Evolutionary conservation across 257 asterid species (phyloP).

Genomic region (Avicennia marina): DNA sequence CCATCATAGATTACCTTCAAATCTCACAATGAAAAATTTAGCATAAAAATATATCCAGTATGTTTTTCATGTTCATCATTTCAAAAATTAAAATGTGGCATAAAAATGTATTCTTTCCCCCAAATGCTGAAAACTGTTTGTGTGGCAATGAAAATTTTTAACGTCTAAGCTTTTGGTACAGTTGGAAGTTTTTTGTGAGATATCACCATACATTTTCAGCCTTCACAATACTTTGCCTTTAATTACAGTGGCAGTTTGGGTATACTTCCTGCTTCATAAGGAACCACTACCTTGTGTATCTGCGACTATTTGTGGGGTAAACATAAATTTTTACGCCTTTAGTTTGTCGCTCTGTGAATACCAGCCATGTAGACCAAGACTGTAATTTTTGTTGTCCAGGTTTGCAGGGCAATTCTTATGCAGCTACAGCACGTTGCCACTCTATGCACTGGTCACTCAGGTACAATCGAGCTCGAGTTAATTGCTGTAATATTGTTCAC

Average conservation of each 20-base stretch:
- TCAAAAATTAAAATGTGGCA: too few species aligned
- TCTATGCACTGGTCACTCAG: conserved; percentile 91
- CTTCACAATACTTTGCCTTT: conserved; percentile 16
- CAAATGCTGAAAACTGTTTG: too few species aligned
- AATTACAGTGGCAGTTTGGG: conserved; percentile 96
- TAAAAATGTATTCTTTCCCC: too few species aligned
- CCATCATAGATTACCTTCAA: background rate
- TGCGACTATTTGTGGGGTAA: conserved; percentile 84
- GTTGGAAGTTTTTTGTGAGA: too few species aligned
- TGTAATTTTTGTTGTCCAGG: conserved; percentile 26
- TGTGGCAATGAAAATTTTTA: too few species aligned
- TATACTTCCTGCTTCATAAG: conserved; percentile 83
- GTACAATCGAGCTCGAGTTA: too few species aligned
- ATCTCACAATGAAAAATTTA: too few species aligned
- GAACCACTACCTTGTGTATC: conserved; percentile 73
- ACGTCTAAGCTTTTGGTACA: too few species aligned
- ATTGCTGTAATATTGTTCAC: too few species aligned
- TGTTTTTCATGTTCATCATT: too few species aligned
- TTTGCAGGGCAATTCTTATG: conserved; percentile 83
- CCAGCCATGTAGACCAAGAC: background rate
- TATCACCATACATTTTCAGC: too few species aligned
- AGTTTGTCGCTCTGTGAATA: background rate
- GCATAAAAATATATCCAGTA: too few species aligned
- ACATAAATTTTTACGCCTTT: conserved; percentile 2
- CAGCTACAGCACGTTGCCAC: conserved; percentile 94